Evolutionary conservation across 2,329 filamentous ascomycete species (phyloP).

Genomic region (Hymenoscyphus infarciens): DNA sequence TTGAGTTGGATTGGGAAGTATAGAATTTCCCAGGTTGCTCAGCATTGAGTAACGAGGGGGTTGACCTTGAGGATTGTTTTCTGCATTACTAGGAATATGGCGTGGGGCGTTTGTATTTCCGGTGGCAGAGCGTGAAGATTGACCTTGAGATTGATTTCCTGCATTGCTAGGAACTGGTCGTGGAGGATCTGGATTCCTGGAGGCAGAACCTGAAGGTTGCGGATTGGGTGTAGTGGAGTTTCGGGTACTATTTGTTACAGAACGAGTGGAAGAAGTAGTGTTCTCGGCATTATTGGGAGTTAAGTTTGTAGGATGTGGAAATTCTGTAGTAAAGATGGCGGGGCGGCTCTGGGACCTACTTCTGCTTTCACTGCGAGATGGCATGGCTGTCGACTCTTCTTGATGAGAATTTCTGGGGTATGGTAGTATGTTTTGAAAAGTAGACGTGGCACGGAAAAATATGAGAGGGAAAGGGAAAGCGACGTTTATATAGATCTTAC

Average conservation of each 20-base stretch:
- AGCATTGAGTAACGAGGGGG: not conserved
- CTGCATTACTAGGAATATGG: not conserved
- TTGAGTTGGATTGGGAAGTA: not conserved
- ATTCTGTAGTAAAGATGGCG: not conserved
- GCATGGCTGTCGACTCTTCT: not conserved
- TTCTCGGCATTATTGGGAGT: not conserved
- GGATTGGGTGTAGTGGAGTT: not conserved
- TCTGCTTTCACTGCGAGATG: not conserved
- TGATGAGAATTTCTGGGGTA: too few relatives aligned
- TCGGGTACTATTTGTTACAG: not conserved
- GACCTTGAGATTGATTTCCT: too few relatives aligned
- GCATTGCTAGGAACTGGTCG: not conserved
- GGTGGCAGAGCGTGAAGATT: not conserved
- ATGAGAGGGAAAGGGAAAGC: too few relatives aligned
- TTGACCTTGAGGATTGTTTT: not conserved
- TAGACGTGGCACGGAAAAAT: too few relatives aligned
- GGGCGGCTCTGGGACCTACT: not conserved
- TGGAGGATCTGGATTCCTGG: not conserved
- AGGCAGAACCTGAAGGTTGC: not conserved
- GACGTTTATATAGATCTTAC: too few relatives aligned
- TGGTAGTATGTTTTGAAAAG: too few relatives aligned
- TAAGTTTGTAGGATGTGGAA: not conserved
- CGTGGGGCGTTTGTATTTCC: not conserved
- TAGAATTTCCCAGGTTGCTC: not conserved
- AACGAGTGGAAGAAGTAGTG: not conserved